These are phyloP conservation scores for Jamesozyma spencerorum DNA, from an alignment of 805 yeast genomes.

Conservation along the genomic window DNA sequence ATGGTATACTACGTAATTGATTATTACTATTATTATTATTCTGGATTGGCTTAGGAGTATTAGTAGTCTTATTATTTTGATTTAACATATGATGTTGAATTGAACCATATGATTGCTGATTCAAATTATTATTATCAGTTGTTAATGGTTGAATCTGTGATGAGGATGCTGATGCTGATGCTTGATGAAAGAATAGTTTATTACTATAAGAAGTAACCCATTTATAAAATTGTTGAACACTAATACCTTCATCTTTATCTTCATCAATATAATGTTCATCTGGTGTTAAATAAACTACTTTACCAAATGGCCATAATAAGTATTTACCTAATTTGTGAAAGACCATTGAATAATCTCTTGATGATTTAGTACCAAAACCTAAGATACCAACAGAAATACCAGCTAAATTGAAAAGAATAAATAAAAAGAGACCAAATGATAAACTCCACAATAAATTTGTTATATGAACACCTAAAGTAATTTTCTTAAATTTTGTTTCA, in stretches of 20 bases:
- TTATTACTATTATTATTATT: background rate
- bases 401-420: constrained; percentile 37
- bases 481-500: constrained; percentile 48
- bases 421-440: constrained; percentile 61
- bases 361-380: constrained; percentile 36
- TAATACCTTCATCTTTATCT: constrained; percentile 82
- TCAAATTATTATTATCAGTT: background rate
- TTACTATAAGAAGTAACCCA: constrained; percentile 77
- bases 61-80: constrained; percentile 1
- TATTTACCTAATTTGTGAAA: constrained; percentile 59
- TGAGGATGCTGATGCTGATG: constrained; percentile 11
- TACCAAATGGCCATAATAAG: constrained; percentile 81
- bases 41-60: background rate
- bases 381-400: constrained; percentile 35
- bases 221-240: constrained; percentile 71
- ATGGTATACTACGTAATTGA: background rate
- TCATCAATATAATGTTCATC: constrained; percentile 78
- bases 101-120: constrained; percentile 20
- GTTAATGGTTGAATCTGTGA: background rate
- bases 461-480: constrained; percentile 52
- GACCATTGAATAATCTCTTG: constrained; percentile 53
- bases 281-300: constrained; percentile 64
- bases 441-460: constrained; percentile 68
- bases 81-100: constrained; percentile 23
- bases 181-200: constrained; percentile 58